These are phyloP conservation scores for Protea cynaroides DNA, from an alignment of 164 flowering plant species.

Conservation along the genomic window DNA sequence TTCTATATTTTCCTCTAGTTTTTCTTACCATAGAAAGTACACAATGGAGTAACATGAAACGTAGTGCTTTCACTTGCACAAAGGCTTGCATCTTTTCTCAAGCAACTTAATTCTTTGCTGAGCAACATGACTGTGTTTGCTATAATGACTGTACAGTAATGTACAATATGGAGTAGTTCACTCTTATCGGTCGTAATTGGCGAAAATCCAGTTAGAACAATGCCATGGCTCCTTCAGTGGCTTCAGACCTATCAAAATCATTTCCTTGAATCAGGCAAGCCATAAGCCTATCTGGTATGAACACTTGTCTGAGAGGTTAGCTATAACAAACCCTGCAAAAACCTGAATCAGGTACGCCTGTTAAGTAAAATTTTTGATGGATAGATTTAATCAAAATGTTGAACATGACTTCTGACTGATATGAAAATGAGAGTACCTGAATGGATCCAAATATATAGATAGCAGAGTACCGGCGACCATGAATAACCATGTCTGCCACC, in stretches of 20 bases:
- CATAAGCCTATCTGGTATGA: slow-evolving; percentile 11
- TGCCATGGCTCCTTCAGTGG: too few species aligned
- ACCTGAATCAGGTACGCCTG: slow-evolving; percentile 31
- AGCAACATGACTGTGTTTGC: not conserved
- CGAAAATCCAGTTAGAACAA: slow-evolving; percentile 12
- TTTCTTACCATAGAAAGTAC: too few species aligned
- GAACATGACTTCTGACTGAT: not conserved
- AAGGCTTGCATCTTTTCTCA: too few species aligned
- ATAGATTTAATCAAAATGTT: not conserved
- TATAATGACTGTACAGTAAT: not conserved
- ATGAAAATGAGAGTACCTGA: slow-evolving; percentile 33
- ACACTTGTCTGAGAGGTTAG: slow-evolving; percentile 45
- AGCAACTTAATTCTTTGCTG: too few species aligned
- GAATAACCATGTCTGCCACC: slow-evolving; percentile 64
- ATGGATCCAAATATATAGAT: slow-evolving; percentile 53
- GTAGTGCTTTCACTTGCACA: too few species aligned
- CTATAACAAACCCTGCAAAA: slow-evolving; percentile 58
- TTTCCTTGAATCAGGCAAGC: not conserved
- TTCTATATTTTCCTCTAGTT: too few species aligned
- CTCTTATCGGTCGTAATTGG: not conserved
- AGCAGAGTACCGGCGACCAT: slow-evolving; percentile 56
- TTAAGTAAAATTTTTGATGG: not conserved
- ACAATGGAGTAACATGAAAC: too few species aligned
- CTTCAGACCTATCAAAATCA: too few species aligned
- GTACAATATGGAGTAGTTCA: not conserved